These are phyloP conservation scores for Aspergillus alliaceus DNA, from an alignment of 2,329 filamentous ascomycete species.

Conservation along the genomic window DNA sequence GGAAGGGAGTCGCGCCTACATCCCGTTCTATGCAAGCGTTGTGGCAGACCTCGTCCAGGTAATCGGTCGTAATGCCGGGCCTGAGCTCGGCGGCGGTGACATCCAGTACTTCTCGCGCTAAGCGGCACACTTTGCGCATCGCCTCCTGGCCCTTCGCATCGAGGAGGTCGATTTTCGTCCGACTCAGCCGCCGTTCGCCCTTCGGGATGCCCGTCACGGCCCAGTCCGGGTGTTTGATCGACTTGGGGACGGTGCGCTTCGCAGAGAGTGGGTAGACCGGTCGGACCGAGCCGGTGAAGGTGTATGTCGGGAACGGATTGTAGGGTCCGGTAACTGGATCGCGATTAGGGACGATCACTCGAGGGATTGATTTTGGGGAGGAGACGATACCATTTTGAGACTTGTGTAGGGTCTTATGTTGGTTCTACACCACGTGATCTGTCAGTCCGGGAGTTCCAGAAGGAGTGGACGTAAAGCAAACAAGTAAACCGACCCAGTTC, in stretches of 20 bases:
- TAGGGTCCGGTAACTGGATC: constrained; percentile 77
- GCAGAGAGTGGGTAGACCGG: constrained; percentile 79
- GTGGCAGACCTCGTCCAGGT: constrained; percentile 87
- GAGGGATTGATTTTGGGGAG: constrained; percentile 65
- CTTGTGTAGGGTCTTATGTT: constrained; percentile 56
- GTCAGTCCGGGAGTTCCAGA: not conserved
- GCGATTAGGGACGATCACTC: constrained; percentile 57
- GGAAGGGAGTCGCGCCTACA: constrained; percentile 52
- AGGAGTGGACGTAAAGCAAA: not conserved
- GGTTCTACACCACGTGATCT: constrained; percentile 4
- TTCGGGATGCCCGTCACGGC: constrained; percentile 70
- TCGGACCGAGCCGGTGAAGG: constrained; percentile 74
- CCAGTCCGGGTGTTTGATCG: constrained; percentile 79
- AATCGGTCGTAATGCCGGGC: constrained; percentile 86
- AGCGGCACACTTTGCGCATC: constrained; percentile 83
- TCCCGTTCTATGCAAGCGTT: constrained; percentile 80
- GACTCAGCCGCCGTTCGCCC: constrained; percentile 58
- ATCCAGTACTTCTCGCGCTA: constrained; percentile 84
- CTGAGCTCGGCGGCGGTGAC: constrained; percentile 75
- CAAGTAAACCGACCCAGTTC: constrained; percentile 77
- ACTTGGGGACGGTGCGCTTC: constrained; percentile 68
- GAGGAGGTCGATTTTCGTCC: constrained; percentile 75
- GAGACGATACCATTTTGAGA: constrained; percentile 72
- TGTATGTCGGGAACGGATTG: constrained; percentile 83
- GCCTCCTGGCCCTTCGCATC: constrained; percentile 72